Base-by-base conservation (phyloP, 2,329 filamentous ascomycete species). In the Botrytis hyacinthi region DNA sequence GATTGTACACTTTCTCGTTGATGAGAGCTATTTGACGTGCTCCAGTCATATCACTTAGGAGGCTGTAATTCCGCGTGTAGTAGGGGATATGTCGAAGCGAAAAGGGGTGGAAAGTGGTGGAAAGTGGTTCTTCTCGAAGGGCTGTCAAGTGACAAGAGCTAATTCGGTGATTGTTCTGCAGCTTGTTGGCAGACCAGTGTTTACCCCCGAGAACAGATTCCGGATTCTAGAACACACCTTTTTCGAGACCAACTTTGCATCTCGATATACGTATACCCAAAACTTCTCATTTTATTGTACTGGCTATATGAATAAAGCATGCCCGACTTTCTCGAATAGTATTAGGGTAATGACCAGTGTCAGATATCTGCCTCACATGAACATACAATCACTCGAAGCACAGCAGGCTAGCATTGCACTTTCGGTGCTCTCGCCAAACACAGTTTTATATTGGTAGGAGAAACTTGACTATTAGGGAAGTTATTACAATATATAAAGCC, bases 401-500 rank as follows among this genome's bases (percentile, higher is more conserved):
- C 42, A 10, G 40, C 1, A 54, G 37, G 2, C 35, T 20, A 1
- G 1, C 5, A n/a, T n/a, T 40, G 14, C 29, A 54, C 8, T 10
- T 54, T 54, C 14, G 2, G 8, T 32, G 8, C 46, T 67, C 46
- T 54, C 1, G 8, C 4, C 1, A 18, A 18, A n/a, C 6, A 12
- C 4, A 12, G 1, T 22, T 22, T 20, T 6, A 3, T 10, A 12
- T 0, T 7, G 26, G 22, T 54, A 12, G n/a, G 37, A 29, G 7
- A 16, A 16, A 29, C 6, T 67, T n/a, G 32, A 22, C 2, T 51
- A 5, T 14, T 5, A 32, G 18, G 46, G n/a, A 61, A 26, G 6
- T 1, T 4, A 16, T 48, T 37, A 16, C 12, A 18, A 20, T 20
- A 6, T 48, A 3, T 1, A 4, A 16, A 3, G 22, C 16, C 0